phyloP scores from a whole-genome alignment of 768 basidiomycete genomes.

The Russula lepida region DNA sequence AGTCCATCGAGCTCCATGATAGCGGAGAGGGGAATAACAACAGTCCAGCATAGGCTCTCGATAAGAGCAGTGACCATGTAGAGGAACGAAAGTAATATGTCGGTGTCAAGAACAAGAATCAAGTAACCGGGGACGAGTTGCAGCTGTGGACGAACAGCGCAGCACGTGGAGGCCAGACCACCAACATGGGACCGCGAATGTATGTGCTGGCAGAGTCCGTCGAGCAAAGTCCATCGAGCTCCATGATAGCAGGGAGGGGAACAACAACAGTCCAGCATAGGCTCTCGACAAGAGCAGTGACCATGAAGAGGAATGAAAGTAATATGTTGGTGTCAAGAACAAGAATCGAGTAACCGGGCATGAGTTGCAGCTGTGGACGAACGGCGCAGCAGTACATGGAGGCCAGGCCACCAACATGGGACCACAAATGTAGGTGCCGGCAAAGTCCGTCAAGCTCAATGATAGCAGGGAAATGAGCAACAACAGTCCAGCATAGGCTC shows the following conservation, averaged over 20 bases:
- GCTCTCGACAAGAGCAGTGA: slow-evolving; percentile 71
- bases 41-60: slow-evolving; percentile 76
- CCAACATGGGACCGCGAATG: slow-evolving; percentile 13
- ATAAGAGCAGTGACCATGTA: slow-evolving; percentile 63
- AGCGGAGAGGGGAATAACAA: slow-evolving; percentile 87
- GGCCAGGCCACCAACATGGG: slow-evolving; percentile 23
- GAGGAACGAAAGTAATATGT: slow-evolving; percentile 83
- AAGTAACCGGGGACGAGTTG: slow-evolving; percentile 78
- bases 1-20: slow-evolving; percentile 98
- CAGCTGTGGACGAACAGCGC: slow-evolving; percentile 34
- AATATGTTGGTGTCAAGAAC: slow-evolving; percentile 95
- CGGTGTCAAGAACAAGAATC: slow-evolving; percentile 87
- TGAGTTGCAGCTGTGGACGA: slow-evolving; percentile 43
- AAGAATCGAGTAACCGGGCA: slow-evolving; percentile 83
- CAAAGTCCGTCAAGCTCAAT: slow-evolving; percentile 98
- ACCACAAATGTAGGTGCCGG: slow-evolving; percentile 22
- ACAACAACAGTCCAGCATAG: slow-evolving; percentile 81
- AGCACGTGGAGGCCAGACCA: slow-evolving; percentile 27
- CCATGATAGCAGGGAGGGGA: slow-evolving; percentile 93
- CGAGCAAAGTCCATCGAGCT: slow-evolving; percentile 95
- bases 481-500: slow-evolving; percentile 73
- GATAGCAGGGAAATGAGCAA: slow-evolving; percentile 89
- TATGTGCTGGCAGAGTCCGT: slow-evolving; percentile 42
- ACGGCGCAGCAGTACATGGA: slow-evolving; percentile 25
- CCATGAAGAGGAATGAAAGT: slow-evolving; percentile 66